Evolutionary conservation across 2,329 filamentous ascomycete species (phyloP), one percentile per base, ranked within the genome.

Genomic region (Aulographum hederae): DNA sequence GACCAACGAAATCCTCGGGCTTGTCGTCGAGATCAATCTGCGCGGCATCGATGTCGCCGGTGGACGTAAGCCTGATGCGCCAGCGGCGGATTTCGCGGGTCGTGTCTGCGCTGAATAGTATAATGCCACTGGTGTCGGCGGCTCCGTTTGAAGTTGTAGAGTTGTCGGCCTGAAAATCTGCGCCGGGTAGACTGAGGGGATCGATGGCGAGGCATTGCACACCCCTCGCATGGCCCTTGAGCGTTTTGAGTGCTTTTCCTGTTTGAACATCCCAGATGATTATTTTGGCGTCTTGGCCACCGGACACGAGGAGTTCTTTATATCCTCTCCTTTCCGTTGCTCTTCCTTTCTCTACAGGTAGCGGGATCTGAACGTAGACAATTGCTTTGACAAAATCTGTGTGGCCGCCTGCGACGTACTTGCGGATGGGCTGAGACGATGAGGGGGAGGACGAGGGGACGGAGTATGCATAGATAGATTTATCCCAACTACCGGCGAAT

Each of bases 401-500:
- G 52, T 95, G 86, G n/a, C n/a, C n/a, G 4, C 82, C 84, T 35
- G 33, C 19, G 13, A 12, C 16, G 32, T 16, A 6, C 5, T 18
- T 16, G 18, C 15, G 1, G 11, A 12, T 15, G 18, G 32, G 28
- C 8, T 6, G 32, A 5, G 26, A 20, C 15, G 36, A 26, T 20
- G 30, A 18, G 3, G 30, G 10, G n/a, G 31, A 10, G 11, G 34
- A 15, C 11, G 37, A 17, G 23, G n/a, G 13, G 26, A 35, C 16
- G 2, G 45, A 65, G 78, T 82, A 94, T 19, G 77, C 78, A 74
- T 84, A 93, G 35, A 95, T 67, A 14, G 71, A 67, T 57, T 92
- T 93, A 56, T 98, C 86, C 89, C 89, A 98, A 36, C 76, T 89
- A 20, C 85, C 86, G 16, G 82, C 82, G 51, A 82, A 94, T 8